phyloP scores from a whole-genome alignment of 1,284 basidiomycete species.

The Lentinus polychrous region DNA sequence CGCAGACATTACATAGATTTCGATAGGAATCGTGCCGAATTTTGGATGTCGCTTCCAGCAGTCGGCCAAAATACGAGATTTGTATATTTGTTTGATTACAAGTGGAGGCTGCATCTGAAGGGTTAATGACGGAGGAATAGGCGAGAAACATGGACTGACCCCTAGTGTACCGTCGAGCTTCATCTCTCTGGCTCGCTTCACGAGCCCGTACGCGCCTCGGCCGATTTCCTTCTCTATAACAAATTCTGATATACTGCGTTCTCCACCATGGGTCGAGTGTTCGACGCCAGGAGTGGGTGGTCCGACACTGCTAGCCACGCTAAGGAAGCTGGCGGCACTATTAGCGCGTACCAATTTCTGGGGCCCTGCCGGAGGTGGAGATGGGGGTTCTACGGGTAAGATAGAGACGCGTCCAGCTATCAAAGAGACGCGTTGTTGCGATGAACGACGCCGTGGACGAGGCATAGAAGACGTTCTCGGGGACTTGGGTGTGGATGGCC shows the following conservation, averaged over 20 bases:
- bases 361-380: conserved; percentile 49
- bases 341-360: conserved; percentile 54
- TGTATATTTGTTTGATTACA: conserved; percentile 98
- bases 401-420: conserved; percentile 75
- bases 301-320: conserved; percentile 49
- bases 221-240: conserved; percentile 85
- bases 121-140: conserved; percentile 3
- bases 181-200: conserved; percentile 84
- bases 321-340: conserved; percentile 56
- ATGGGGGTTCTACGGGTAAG: conserved; percentile 61
- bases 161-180: conserved; percentile 71
- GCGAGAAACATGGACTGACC: conserved; percentile 43
- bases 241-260: conserved; percentile 69
- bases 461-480: conserved; percentile 30
- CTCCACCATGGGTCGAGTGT: conserved; percentile 44
- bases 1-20: conserved; percentile 96
- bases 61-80: conserved; percentile 95
- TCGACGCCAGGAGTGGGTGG: conserved; percentile 52
- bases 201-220: conserved; percentile 94
- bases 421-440: conserved; percentile 74
- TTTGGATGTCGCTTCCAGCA: conserved; percentile 98
- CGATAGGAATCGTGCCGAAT: conserved; percentile 95
- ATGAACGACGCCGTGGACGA: conserved; percentile 66
- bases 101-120: conserved; percentile 49
- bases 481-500: conserved; percentile 29